Base-by-base conservation (phyloP, 2,329 filamentous ascomycete species). In the Westerdykella ornata region DNA sequence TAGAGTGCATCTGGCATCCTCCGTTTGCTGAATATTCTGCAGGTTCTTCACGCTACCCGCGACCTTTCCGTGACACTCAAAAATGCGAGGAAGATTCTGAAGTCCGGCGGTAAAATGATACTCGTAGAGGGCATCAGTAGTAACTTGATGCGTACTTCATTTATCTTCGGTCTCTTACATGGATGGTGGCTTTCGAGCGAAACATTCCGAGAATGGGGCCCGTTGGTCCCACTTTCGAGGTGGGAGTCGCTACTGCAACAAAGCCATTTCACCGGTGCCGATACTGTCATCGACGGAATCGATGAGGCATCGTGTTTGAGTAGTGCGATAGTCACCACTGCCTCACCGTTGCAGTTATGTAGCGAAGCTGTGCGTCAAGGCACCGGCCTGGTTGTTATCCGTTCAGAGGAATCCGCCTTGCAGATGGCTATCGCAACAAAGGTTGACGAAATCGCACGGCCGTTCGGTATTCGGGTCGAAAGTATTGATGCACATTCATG, bases 91-190 rank as follows among this genome's bases (percentile, higher is more conserved):
- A 39, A 32, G 6, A 38, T 56, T 2, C 37, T 59, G 1, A 49
- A 44, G 17, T 51, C 58, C 1, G 57, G 53, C 9, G 59, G 57
- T 13, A 43, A 55, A n/a, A 31, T 60, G 2, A 22, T 58, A 5
- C 16, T 57, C 3, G 12, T 39, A 1, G 54, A 57, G 36, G 22
- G 22, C 8, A 26, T 26, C 7, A 40, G 31, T 3, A 8, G 16
- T 8, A 14, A 41, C 7, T 16, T 20, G 9, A 29, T 29, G 3
- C 22, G 22, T 8, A 26, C 4, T 12, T 35, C 13, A 16, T 44
- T 43, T 35, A 51, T 49, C 26, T 55, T 60, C 36, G 57, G 56
- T 6, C 39, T 51, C 2, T 39, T 60, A 12, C 48, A 51, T 8
- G 56, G 50, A 4, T 58, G 54, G 52, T 60, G 57, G 57, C 28